Percentiles rank a stretch among this genome's conserved stretches.
phyloP scores from a whole-genome alignment of 441 rosid species.

The Populus tomentosa region DNA sequence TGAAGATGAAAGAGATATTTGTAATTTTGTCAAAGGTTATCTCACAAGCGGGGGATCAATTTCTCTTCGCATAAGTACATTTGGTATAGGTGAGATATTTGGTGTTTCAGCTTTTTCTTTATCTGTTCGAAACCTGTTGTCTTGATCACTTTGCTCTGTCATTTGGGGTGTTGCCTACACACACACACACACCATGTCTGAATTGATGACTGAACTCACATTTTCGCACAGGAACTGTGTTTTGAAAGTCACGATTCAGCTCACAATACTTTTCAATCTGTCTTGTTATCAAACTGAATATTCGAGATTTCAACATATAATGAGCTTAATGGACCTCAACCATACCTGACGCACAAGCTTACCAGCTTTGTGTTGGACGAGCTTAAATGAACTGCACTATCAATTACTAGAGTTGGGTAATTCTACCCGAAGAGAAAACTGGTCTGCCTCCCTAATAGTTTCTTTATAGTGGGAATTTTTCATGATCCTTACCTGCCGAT shows the following conservation, averaged over 20 bases:
- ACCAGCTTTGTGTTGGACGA: not conserved
- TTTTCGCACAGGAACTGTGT: not conserved
- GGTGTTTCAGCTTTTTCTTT: not conserved
- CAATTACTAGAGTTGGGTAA: not conserved
- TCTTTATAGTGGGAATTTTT: not conserved
- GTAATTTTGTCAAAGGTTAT: conserved; percentile 47
- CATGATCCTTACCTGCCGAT: not conserved
- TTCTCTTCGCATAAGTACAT: conserved; percentile 69
- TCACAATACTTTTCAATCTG: not conserved
- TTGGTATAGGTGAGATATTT: conserved; percentile 61
- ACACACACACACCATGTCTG: too few species aligned
- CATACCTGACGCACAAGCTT: not conserved
- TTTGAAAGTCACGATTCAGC: not conserved
- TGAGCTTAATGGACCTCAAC: not conserved
- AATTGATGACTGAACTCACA: not conserved
- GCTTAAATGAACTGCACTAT: not conserved
- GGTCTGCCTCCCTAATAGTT: not conserved
- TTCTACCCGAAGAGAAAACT: not conserved
- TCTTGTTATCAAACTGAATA: not conserved
- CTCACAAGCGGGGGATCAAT: conserved; percentile 34
- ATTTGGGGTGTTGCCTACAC: not conserved
- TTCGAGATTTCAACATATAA: not conserved
- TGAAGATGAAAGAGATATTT: conserved; percentile 79
- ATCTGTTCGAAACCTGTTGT: not conserved
- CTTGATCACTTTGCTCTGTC: not conserved